These are phyloP conservation scores for Allium cepa DNA, from an alignment of 106 monocot species.

Conservation along the genomic window DNA sequence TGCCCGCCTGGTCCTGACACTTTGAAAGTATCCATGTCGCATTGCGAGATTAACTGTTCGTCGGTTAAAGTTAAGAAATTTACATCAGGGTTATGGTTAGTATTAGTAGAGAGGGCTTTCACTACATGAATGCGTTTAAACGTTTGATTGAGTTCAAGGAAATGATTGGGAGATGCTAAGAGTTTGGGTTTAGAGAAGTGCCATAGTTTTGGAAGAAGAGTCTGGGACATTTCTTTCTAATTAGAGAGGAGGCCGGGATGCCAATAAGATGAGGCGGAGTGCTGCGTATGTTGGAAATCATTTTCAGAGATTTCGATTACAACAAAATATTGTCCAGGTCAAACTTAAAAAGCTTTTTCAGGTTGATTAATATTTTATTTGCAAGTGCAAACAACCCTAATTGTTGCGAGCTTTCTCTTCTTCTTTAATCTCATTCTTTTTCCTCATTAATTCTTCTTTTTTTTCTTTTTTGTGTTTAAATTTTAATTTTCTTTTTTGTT, in stretches of 20 bases:
- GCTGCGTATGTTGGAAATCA: no score
- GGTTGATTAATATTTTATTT: no score
- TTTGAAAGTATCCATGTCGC: constrained; percentile 86
- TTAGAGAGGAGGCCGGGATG: not conserved
- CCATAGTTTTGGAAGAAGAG: constrained; percentile 2
- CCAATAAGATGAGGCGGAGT: no score
- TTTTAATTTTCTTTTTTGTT: no score
- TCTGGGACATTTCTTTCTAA: not conserved
- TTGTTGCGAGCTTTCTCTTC: no score
- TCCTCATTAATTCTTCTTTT: no score
- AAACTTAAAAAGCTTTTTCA: no score
- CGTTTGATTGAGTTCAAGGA: not conserved
- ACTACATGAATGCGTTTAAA: not conserved
- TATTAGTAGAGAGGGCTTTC: constrained; percentile 3
- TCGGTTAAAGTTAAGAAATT: constrained; percentile 57
- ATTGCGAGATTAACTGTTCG: constrained; percentile 87
- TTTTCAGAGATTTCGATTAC: no score
- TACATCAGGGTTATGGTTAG: not conserved
- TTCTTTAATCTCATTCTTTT: no score
- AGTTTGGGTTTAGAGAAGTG: not conserved
- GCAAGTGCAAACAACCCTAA: no score
- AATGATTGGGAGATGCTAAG: not conserved
- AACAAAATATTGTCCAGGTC: no score
- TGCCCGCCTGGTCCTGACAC: constrained; percentile 91
- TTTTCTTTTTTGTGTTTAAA: no score